These are phyloP conservation scores for Amoebophrya sp. DNA, from an alignment of 169 alveolate species.

Conservation along the genomic window DNA sequence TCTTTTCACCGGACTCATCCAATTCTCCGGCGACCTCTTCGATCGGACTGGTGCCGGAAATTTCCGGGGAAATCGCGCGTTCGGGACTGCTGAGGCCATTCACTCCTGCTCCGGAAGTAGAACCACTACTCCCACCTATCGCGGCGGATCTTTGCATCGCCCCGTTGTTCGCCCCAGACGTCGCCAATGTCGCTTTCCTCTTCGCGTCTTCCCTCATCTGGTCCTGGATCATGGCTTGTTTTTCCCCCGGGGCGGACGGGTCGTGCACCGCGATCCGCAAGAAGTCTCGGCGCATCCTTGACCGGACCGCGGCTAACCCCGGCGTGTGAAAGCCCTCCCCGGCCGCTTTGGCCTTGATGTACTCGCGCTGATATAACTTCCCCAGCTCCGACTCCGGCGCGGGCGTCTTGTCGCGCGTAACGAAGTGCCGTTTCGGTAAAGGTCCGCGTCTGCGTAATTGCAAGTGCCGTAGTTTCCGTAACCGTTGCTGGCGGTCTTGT, in stretches of 20 bases:
- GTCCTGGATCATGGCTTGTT: background rate
- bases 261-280: background rate
- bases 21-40: too few relatives aligned
- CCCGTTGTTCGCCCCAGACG: too few relatives aligned
- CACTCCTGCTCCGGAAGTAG: too few relatives aligned
- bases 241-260: background rate
- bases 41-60: too few relatives aligned
- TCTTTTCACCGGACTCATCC: too few relatives aligned
- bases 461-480: background rate
- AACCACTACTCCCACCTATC: too few relatives aligned
- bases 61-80: too few relatives aligned
- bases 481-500: background rate
- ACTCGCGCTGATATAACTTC: background rate
- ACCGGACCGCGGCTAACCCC: background rate
- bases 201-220: background rate
- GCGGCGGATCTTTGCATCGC: too few relatives aligned
- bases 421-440: background rate
- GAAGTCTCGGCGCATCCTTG: background rate
- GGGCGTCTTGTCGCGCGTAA: background rate
- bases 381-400: background rate
- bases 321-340: background rate
- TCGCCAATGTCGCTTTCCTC: too few relatives aligned
- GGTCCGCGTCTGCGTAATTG: background rate
- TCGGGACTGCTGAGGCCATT: too few relatives aligned
- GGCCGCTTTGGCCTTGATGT: background rate